Evolutionary conservation across 768 basidiomycete species (phyloP).

Genomic region (Dacryopinax spathularia): DNA sequence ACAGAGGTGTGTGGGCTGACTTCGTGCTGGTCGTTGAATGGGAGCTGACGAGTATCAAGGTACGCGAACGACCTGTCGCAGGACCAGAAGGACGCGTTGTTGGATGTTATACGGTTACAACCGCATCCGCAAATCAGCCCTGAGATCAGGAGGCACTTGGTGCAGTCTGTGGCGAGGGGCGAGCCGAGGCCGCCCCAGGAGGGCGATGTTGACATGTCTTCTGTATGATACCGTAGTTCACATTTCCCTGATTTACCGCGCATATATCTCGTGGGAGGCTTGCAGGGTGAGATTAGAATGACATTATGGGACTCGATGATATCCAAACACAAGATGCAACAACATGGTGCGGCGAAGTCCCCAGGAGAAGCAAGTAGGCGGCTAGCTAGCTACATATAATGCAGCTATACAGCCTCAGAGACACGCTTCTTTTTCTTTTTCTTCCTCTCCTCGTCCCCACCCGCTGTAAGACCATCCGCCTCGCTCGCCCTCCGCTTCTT

Average conservation of each 20-base stretch:
- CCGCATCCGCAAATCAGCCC: conserved; percentile 76
- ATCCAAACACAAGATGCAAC: conserved; percentile 1
- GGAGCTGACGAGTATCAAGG: conserved; percentile 29
- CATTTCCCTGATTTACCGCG: neutral
- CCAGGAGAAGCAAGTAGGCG: neutral
- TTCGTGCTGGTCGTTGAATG: neutral
- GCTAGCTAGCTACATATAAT: neutral
- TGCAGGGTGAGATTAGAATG: neutral
- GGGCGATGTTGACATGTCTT: conserved; percentile 8
- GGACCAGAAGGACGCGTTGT: conserved; percentile 93
- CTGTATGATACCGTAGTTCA: neutral
- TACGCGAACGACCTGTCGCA: conserved; percentile 89
- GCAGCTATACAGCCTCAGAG: conserved; percentile 6
- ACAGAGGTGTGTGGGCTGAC: conserved; percentile 48
- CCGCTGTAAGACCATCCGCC: conserved; percentile 9
- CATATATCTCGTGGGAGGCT: no score
- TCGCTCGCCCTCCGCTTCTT: conserved; percentile 27
- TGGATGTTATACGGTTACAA: conserved; percentile 78
- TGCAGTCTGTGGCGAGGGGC: conserved; percentile 24
- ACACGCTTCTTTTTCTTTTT: conserved; percentile 25
- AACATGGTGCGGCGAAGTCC: neutral
- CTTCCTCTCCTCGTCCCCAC: conserved; percentile 20
- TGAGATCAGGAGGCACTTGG: conserved; percentile 72
- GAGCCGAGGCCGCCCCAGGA: conserved; percentile 23
- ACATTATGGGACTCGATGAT: neutral